Conservation (phyloP, 2,329 filamentous ascomycete species). For the Fusarium stilboides region DNA sequence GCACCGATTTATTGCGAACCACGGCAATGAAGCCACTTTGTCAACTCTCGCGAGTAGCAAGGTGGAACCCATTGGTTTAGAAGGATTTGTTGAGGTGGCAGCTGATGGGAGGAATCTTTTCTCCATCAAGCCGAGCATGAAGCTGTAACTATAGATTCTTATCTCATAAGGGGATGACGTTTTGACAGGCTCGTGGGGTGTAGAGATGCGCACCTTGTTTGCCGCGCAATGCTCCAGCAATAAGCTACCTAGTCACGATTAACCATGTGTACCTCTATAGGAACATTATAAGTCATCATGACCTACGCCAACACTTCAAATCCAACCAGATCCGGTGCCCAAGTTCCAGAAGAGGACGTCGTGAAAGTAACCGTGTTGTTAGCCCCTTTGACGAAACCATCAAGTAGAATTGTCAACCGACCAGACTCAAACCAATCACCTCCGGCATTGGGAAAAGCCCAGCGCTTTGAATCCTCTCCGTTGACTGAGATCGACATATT, state of each 20-base stretch:
- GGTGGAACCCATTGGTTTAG: conserved; percentile 42
- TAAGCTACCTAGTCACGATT: too few species aligned
- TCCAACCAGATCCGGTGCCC: conserved; percentile 62
- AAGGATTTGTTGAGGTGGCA: background rate
- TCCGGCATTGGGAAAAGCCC: conserved; percentile 66
- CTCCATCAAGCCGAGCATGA: background rate
- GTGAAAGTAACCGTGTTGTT: conserved; percentile 58
- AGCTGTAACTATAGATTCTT: background rate
- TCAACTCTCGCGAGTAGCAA: conserved; percentile 21
- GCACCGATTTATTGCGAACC: conserved; percentile 50
- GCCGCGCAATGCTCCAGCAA: too few species aligned
- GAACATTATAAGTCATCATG: background rate
- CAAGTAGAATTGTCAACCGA: conserved; percentile 60
- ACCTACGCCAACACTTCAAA: conserved; percentile 51
- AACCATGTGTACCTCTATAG: too few species aligned
- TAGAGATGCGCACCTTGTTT: too few species aligned
- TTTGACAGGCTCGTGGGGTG: too few species aligned
- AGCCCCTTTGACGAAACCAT: conserved; percentile 61
- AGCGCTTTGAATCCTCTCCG: conserved; percentile 57
- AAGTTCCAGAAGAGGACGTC: conserved; percentile 44
- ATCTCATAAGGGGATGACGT: too few species aligned
- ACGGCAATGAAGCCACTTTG: conserved; percentile 44
- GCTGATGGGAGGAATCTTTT: conserved; percentile 5
- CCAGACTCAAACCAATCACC: conserved; percentile 67
- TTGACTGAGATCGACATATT: conserved; percentile 68